Conservation (phyloP, 1,284 basidiomycete genomes). For the Cerrena zonata region DNA sequence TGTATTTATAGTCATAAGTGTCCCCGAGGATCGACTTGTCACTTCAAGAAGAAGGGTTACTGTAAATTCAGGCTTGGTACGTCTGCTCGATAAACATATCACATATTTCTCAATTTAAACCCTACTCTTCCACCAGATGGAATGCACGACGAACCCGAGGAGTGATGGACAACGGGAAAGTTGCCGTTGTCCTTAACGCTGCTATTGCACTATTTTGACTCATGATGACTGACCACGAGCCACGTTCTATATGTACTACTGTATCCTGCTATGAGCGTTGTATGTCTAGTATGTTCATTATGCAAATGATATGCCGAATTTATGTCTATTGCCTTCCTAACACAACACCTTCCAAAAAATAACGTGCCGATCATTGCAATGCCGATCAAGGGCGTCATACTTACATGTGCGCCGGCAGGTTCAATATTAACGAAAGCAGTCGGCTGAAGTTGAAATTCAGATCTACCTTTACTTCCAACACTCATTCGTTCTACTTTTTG, state of each 20-base stretch:
- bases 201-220: not conserved
- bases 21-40: not conserved
- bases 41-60: not conserved
- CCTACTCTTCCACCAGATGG: too few species aligned
- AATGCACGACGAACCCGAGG: not conserved
- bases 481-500: too few species aligned
- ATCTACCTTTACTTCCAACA: not conserved
- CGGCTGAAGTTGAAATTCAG: too few species aligned
- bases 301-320: too few species aligned
- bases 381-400: not conserved
- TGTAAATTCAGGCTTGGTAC: constrained; percentile 53
- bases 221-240: not conserved
- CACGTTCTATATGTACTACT: not conserved
- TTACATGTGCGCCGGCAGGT: too few species aligned
- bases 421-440: not conserved
- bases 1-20: constrained; percentile 6
- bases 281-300: not conserved
- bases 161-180: not conserved
- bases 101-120: not conserved
- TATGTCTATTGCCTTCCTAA: not conserved
- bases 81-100: too few species aligned
- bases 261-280: not conserved
- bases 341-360: not conserved
- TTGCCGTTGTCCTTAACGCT: too few species aligned
- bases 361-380: not conserved